Base-by-base conservation (phyloP, 208 protist genomes). In the Tritrichomonas musculus region DNA sequence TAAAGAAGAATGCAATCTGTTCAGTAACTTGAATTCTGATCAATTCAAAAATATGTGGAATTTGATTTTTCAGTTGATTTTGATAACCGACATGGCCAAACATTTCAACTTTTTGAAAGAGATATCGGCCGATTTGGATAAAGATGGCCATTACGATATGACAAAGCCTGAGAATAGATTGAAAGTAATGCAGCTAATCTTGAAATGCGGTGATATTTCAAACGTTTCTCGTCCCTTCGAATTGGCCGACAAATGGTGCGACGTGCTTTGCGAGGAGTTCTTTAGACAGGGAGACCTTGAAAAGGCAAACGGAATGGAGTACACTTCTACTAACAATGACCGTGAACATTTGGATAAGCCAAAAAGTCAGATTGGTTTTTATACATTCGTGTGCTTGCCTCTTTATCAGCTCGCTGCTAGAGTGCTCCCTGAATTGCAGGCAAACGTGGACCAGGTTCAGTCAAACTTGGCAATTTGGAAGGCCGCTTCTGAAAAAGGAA, bases 31-130 rank as follows among this genome's bases (percentile, higher is more conserved):
- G 11, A 27, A 93, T 14, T 22, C 49, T 55, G 93, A 69, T n/a
- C 66, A 95, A 88, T 96, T 94, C 69, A 66, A 72, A 20, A 36
- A 93, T 20, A 22, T 96, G 13, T 94, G 95, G 36, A 75, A 92
- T 27, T 65, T 92, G n/a, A 84, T 96, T 14, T 92, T 95, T 60
- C 49, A 93, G 5, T 57, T 94, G 33, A 95, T 96, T n/a, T 93
- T 96, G 1, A 82, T 94, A 14, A 96, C 96, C 0, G 95, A 96
- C 88, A 96, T 96, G 94, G 55, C 55, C 9, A 82, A 92, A 27
- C 96, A 96, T 92, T 95, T 96, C 33, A 84, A 82, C 13, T 44
- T 95, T 33, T 50, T 94, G 8, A 50, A 92, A 49, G 49, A 94
- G 39, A 44, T 88, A 25, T 39, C 33, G 14, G 39, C 73, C 0